A percentile compares a stretch with the other conserved stretches of the same genome.
phyloP scores from a whole-genome alignment of 768 basidiomycete genomes.

The Leccinum barrowsii region DNA sequence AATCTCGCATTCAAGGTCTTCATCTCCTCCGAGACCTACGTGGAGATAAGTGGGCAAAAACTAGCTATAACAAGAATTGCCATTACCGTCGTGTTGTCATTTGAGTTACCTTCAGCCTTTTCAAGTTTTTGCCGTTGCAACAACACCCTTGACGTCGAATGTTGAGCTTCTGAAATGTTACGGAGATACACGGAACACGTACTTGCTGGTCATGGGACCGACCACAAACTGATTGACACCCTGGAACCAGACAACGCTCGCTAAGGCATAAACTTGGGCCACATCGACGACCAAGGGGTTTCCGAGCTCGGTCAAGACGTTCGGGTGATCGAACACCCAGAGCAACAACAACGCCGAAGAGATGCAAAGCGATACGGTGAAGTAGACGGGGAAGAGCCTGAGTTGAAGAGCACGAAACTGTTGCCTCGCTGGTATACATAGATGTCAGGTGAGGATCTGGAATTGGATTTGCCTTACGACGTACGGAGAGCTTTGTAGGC shows the following conservation, averaged over 20 bases:
- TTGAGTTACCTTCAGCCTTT: constrained; percentile 66
- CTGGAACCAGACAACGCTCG: constrained; percentile 42
- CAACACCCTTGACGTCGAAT: constrained; percentile 53
- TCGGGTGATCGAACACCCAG: constrained; percentile 58
- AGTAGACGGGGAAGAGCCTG: constrained; percentile 73
- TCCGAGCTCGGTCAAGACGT: constrained; percentile 45
- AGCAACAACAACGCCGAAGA: constrained; percentile 51
- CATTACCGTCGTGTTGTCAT: constrained; percentile 62
- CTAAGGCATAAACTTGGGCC: constrained; percentile 59
- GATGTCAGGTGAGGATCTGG: neutral
- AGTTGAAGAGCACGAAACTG: constrained; percentile 75
- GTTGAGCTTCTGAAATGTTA: neutral
- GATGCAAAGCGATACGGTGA: constrained; percentile 53
- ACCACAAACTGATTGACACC: constrained; percentile 64
- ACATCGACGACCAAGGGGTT: constrained; percentile 56
- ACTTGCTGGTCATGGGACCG: constrained; percentile 72
- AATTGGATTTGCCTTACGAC: constrained; percentile 14
- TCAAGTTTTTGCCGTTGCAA: constrained; percentile 69
- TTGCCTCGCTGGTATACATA: constrained; percentile 47
- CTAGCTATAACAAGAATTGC: constrained; percentile 11
- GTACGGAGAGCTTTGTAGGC: constrained; percentile 56
- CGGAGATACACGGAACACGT: constrained; percentile 19
- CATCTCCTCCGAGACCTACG: constrained; percentile 65
- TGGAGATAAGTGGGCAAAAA: constrained; percentile 6
- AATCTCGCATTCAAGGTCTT: constrained; percentile 67